Evolutionary conservation across 2,329 filamentous ascomycete genomes (phyloP).

Genomic region (Raffaelea ambrosiae): DNA sequence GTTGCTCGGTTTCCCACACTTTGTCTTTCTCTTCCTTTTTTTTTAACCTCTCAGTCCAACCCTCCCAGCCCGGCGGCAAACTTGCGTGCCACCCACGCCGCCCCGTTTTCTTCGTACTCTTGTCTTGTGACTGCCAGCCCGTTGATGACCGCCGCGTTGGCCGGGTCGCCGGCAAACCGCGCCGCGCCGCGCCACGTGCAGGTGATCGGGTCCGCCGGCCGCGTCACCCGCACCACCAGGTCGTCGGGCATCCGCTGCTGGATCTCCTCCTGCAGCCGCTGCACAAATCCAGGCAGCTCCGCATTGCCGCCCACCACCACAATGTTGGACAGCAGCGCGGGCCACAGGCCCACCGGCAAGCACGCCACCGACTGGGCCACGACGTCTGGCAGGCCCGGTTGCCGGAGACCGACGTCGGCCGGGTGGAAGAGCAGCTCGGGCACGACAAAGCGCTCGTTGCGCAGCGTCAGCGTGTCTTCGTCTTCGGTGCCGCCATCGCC

Average conservation of each 20-base stretch:
- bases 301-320: conserved; percentile 83
- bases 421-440: conserved; percentile 87
- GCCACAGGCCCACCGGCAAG: conserved; percentile 76
- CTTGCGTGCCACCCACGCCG: conserved; percentile 62
- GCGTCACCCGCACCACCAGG: conserved; percentile 66
- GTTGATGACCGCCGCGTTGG: conserved; percentile 58
- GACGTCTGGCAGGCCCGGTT: conserved; percentile 75
- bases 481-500: conserved; percentile 32
- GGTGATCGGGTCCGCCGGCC: conserved; percentile 63
- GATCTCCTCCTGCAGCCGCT: conserved; percentile 68
- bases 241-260: conserved; percentile 65
- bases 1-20: background rate
- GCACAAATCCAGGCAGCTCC: conserved; percentile 70
- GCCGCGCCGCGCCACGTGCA: conserved; percentile 84
- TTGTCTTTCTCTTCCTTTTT: background rate
- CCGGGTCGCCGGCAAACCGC: conserved; percentile 57
- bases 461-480: conserved; percentile 78
- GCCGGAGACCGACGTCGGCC: conserved; percentile 68
- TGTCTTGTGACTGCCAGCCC: conserved; percentile 70
- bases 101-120: conserved; percentile 85
- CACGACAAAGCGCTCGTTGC: conserved; percentile 85
- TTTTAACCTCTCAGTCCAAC: conserved; percentile 9
- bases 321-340: conserved; percentile 76
- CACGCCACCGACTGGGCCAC: conserved; percentile 68
- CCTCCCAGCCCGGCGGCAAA: conserved; percentile 42